A percentile compares a stretch with the other conserved stretches of the same genome.
phyloP scores from a whole-genome alignment of 257 asterid genomes.

The Perilla frutescens region DNA sequence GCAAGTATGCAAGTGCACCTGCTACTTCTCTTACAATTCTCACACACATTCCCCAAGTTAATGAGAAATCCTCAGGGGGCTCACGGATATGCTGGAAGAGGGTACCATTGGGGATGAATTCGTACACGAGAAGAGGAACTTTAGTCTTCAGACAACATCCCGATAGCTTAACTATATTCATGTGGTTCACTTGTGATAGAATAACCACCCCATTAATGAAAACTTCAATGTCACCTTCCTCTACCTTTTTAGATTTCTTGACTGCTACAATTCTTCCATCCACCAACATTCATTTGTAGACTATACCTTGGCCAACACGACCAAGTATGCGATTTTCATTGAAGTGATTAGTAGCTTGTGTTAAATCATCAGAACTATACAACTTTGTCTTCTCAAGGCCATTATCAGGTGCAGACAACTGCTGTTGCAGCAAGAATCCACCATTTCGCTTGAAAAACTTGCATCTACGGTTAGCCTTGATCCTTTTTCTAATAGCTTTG shows the following conservation, averaged over 20 bases:
- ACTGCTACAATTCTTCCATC: slow-evolving; percentile 50
- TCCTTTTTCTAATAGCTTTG: slow-evolving; percentile 18
- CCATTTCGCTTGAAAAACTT: slow-evolving; percentile 46
- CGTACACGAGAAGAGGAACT: slow-evolving; percentile 42
- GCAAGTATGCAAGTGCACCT: slow-evolving; percentile 43
- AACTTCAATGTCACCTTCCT: slow-evolving; percentile 39
- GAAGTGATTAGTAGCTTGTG: slow-evolving; percentile 42
- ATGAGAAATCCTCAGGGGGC: slow-evolving; percentile 33
- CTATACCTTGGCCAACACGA: slow-evolving; percentile 55
- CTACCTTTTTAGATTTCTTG: slow-evolving; percentile 42
- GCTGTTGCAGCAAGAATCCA: slow-evolving; percentile 44
- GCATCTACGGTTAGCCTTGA: slow-evolving; percentile 30
- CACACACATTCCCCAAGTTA: slow-evolving; percentile 44
- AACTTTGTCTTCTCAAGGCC: slow-evolving; percentile 38
- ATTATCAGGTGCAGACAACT: slow-evolving; percentile 33
- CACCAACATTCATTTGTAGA: slow-evolving; percentile 49
- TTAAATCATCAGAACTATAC: slow-evolving; percentile 38
- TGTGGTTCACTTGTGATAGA: slow-evolving; percentile 44
- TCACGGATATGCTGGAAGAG: slow-evolving; percentile 41
- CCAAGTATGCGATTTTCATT: slow-evolving; percentile 47
- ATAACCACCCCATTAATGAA: slow-evolving; percentile 53
- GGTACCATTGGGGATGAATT: slow-evolving; percentile 36
- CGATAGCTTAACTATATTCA: slow-evolving; percentile 35
- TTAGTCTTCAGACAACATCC: slow-evolving; percentile 45
- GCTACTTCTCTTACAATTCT: slow-evolving; percentile 46